Evolutionary conservation across 768 basidiomycete genomes (phyloP).

Genomic region (Lentinus tigrinus): DNA sequence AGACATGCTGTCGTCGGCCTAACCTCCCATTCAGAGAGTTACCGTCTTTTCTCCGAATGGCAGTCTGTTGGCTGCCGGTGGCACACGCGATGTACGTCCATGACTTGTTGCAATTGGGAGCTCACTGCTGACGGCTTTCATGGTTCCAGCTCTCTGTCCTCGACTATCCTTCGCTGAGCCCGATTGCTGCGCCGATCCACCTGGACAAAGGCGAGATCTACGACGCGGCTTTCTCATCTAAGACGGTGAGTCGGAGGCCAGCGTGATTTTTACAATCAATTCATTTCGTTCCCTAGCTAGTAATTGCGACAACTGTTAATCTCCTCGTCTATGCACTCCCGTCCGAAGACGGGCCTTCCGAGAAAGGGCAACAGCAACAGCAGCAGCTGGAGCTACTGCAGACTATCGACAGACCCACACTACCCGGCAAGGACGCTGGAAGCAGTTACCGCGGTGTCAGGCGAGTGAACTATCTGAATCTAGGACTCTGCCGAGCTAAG

Average conservation of each 20-base stretch:
- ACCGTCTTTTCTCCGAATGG: constrained; percentile 77
- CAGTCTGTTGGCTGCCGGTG: constrained; percentile 66
- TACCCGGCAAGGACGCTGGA: constrained; percentile 43
- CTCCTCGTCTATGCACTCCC: constrained; percentile 65
- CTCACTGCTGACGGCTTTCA: background rate
- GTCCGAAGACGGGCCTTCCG: constrained; percentile 32
- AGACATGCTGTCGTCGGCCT: background rate
- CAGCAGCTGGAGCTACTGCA: constrained; percentile 42
- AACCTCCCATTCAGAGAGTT: constrained; percentile 65
- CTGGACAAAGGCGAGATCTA: constrained; percentile 79
- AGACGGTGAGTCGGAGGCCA: constrained; percentile 44
- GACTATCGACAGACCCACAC: constrained; percentile 53
- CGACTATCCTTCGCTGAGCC: constrained; percentile 29
- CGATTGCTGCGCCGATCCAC: constrained; percentile 45
- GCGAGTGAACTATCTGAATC: constrained; percentile 30
- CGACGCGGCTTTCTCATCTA: constrained; percentile 75
- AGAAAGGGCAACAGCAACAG: constrained; percentile 44
- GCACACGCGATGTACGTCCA: constrained; percentile 61
- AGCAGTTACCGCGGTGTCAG: constrained; percentile 67
- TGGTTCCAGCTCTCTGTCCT: constrained; percentile 23
- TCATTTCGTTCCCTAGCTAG: constrained; percentile 44
- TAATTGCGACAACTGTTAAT: constrained; percentile 63
- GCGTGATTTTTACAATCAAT: background rate
- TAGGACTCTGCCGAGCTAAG: constrained; percentile 7
- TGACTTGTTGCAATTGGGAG: background rate